Percentiles rank a stretch among this genome's conserved stretches.
phyloP scores from a whole-genome alignment of 106 monocot genomes.

The Phalaenopsis equestris region DNA sequence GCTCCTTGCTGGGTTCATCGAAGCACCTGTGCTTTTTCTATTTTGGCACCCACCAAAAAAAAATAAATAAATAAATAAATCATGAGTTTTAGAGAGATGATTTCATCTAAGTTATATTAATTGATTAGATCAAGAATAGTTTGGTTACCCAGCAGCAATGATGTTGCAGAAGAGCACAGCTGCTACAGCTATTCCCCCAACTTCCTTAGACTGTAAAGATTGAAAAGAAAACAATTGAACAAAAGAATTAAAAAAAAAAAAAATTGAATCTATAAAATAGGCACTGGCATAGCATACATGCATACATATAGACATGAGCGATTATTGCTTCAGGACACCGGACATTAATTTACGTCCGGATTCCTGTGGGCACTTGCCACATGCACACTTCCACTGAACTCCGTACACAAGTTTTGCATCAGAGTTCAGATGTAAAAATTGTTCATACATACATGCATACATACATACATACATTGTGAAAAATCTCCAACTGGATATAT shows the following conservation, averaged over 20 bases:
- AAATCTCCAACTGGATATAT: too few species aligned
- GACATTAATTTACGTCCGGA: too few species aligned
- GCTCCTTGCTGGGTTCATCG: conserved; percentile 40
- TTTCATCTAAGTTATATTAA: background rate
- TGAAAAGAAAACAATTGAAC: background rate
- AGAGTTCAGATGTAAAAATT: too few species aligned
- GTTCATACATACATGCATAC: conserved; percentile 13
- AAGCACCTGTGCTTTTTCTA: conserved; percentile 32
- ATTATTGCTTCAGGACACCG: too few species aligned
- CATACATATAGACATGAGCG: background rate
- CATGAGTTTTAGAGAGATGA: background rate
- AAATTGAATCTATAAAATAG: too few species aligned
- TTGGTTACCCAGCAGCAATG: conserved; percentile 13
- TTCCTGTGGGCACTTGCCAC: too few species aligned
- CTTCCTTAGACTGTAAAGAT: conserved; percentile 7
- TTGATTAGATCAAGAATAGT: background rate
- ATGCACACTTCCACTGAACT: too few species aligned
- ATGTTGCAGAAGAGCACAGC: conserved; percentile 14
- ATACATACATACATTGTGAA: too few species aligned
- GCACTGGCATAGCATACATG: too few species aligned
- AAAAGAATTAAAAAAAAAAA: background rate
- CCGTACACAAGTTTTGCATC: too few species aligned
- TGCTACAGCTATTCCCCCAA: conserved; percentile 16
- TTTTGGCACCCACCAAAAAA: conserved; percentile 9
- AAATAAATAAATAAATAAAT: background rate